Evolutionary conservation across 306 rosid genomes (phyloP), one percentile per base, ranked within the genome.

Genomic region (Corylus avellana): DNA sequence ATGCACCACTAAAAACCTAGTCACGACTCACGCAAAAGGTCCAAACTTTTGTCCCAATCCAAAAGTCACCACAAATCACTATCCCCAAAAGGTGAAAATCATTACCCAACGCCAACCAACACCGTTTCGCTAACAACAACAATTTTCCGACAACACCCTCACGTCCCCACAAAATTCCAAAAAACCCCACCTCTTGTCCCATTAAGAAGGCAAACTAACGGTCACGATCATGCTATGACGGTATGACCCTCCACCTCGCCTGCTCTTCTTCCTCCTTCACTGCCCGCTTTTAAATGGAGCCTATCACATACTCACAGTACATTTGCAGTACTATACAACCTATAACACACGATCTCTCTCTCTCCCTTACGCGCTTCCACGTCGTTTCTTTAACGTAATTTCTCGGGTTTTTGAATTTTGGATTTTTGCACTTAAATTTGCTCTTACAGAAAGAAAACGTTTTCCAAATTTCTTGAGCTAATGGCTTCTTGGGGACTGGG

Each of bases 301-400:
- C 46, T 25, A 47, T 4, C 27, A 22, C 25, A 22, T 22, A 22
- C 25, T 22, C 25, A 2, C 56, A 61, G 35, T 56, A 17, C 51
- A 18, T 20, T 10, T 55, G 14, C 53, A 17, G 62, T n/a, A 12
- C 57, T 39, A 20, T 76, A 64, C 42, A 64, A 78, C 73, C 35
- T 73, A 27, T 32, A 53, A 54, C 72, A 81, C 66, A 8, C 18
- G 51, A 61, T 84, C 56, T 13, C 55, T 68, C 37, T 14, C 3
- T 14, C 63, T 14, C 3, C 51, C 27, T 58, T 29, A 9, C 37
- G 39, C 16, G 22, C 22, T 17, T 50, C 47, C 56, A 71, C 72
- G 49, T 42, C 53, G 62, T 71, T 9, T 44, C 18, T 35, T 13
- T 3, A 29, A 6, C 12, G 10, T 22, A 51, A 54, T 75, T 69